Evolutionary conservation across 345 rosid genomes (phyloP).

Genomic region (Erodium maritimum): DNA sequence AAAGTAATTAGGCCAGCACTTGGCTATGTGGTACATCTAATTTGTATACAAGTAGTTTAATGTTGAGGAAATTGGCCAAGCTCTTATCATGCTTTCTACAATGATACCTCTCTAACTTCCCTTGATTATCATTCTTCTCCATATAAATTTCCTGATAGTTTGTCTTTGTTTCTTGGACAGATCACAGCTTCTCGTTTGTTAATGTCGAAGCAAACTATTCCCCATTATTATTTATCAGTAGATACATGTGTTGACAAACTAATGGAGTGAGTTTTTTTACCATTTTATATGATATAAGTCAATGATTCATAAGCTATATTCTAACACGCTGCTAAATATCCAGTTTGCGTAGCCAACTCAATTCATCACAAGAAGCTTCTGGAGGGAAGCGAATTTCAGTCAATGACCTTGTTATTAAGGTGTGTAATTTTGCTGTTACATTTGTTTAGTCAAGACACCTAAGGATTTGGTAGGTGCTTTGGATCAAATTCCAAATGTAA

Average conservation of each 20-base stretch:
- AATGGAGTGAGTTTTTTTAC: conserved; percentile 47
- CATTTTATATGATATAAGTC: not conserved
- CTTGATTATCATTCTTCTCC: not conserved
- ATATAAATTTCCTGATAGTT: conserved; percentile 2
- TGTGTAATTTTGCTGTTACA: conserved; percentile 12
- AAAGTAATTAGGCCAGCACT: not conserved
- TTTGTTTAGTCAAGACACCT: too few relatives aligned
- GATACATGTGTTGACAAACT: conserved; percentile 93
- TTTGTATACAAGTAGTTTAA: not conserved
- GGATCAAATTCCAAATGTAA: too few relatives aligned
- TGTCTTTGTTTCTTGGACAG: conserved; percentile 32
- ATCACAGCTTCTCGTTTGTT: conserved; percentile 85
- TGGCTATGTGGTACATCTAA: not conserved
- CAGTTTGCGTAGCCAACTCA: conserved; percentile 73
- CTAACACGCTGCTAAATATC: conserved; percentile 12
- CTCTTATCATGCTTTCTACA: not conserved
- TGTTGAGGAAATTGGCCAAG: not conserved
- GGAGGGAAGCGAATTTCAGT: conserved; percentile 89
- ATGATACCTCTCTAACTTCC: not conserved
- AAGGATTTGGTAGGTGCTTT: too few relatives aligned
- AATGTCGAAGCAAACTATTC: conserved; percentile 91
- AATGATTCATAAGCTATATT: conserved; percentile 2
- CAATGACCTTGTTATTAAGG: conserved; percentile 98
- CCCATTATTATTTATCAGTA: conserved; percentile 88
- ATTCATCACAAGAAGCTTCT: conserved; percentile 74